These are phyloP conservation scores for Cercospora beticola DNA, from an alignment of 2,329 filamentous ascomycete genomes.

Conservation along the genomic window DNA sequence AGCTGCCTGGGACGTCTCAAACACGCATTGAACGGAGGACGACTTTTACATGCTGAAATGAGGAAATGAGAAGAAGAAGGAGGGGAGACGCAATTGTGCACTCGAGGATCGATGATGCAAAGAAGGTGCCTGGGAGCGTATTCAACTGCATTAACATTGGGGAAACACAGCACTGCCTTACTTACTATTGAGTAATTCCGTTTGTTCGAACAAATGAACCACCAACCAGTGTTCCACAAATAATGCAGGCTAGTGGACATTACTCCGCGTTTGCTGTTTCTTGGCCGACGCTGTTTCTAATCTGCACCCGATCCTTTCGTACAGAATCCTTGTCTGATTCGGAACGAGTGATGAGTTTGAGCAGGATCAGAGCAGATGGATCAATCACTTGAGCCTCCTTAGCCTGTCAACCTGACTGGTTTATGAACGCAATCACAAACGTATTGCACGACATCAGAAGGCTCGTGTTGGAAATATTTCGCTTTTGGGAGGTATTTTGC, in stretches of 20 bases:
- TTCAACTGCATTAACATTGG: conserved; percentile 5
- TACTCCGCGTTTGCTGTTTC: background rate
- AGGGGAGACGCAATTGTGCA: background rate
- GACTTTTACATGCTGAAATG: conserved; percentile 18
- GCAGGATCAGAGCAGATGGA: background rate
- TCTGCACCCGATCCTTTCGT: background rate
- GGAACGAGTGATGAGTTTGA: background rate
- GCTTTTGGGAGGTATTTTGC: background rate
- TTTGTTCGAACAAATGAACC: conserved; percentile 4
- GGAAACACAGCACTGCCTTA: conserved; percentile 10
- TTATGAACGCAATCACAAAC: background rate
- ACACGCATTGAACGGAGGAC: conserved; percentile 17
- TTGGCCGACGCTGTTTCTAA: background rate
- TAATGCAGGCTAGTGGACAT: background rate
- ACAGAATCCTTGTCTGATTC: background rate
- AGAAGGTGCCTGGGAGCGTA: conserved; percentile 4
- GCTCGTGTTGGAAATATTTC: background rate
- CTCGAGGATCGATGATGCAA: background rate
- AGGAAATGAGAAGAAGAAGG: conserved; percentile 1
- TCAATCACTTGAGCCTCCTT: background rate
- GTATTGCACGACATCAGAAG: background rate
- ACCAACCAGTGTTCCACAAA: background rate
- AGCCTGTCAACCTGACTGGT: background rate
- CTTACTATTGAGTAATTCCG: conserved; percentile 6
- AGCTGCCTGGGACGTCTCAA: conserved; percentile 7